Evolutionary conservation across 768 basidiomycete species (phyloP).

Genomic region (Clitopilus passeckerianus): DNA sequence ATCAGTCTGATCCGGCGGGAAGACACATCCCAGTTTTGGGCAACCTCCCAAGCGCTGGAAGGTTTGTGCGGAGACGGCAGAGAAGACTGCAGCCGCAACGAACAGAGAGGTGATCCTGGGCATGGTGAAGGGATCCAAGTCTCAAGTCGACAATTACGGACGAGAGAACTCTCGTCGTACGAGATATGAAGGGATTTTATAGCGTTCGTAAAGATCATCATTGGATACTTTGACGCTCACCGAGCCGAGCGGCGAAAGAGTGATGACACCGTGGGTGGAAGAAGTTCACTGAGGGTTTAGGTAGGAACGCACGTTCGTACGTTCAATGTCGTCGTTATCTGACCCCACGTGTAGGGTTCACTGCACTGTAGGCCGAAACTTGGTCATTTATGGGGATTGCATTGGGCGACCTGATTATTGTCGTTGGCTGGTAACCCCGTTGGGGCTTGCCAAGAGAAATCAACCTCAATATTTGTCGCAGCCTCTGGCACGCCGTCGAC

Average conservation of each 20-base stretch:
- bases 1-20: conserved; percentile 40
- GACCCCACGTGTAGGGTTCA: neutral
- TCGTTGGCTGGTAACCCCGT: neutral
- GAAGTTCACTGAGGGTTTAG: neutral
- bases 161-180: neutral
- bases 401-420: neutral
- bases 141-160: neutral
- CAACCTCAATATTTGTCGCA: neutral
- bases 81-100: conserved; percentile 9
- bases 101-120: conserved; percentile 1
- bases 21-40: conserved; percentile 34
- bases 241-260: conserved; percentile 1
- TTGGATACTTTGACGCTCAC: neutral
- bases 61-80: conserved; percentile 26
- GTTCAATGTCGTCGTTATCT: neutral
- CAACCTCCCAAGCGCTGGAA: conserved; percentile 36
- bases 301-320: conserved; percentile 8
- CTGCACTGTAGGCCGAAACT: neutral
- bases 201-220: neutral
- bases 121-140: neutral
- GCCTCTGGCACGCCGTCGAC: neutral
- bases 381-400: neutral
- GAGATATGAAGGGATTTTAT: neutral
- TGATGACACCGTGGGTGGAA: neutral
- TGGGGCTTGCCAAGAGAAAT: neutral